These are phyloP conservation scores for Fusarium sp. DNA, from an alignment of 2,329 filamentous ascomycete genomes.

Conservation along the genomic window DNA sequence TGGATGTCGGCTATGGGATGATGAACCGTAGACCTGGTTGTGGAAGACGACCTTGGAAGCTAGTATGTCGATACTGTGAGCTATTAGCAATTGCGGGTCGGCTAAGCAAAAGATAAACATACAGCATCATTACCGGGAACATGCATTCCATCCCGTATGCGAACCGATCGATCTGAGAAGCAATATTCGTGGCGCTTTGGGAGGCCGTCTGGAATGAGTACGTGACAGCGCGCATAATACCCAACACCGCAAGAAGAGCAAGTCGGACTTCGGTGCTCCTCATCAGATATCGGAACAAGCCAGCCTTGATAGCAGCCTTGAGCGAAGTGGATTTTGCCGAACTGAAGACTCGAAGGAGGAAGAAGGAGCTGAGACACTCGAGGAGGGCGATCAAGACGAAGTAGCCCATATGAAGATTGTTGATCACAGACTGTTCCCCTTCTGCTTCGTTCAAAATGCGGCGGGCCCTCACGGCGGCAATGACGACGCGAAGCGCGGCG, in stretches of 20 bases:
- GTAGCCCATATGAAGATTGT: conserved; percentile 59
- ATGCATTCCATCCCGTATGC: conserved; percentile 60
- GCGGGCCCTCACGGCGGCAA: conserved; percentile 52
- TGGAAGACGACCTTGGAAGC: conserved; percentile 53
- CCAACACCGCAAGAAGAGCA: conserved; percentile 56
- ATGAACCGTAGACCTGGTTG: conserved; percentile 45
- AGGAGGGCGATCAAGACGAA: conserved; percentile 59
- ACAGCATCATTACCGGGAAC: conserved; percentile 61
- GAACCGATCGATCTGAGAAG: conserved; percentile 59
- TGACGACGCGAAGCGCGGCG: conserved; percentile 62
- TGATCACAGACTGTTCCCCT: conserved; percentile 52
- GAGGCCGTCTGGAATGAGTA: conserved; percentile 58
- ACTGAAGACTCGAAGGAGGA: conserved; percentile 57
- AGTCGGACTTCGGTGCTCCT: conserved; percentile 58
- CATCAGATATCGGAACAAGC: conserved; percentile 59
- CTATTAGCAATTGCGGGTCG: background rate
- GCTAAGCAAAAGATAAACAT: conserved; percentile 16
- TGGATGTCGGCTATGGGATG: conserved; percentile 30
- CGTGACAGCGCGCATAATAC: conserved; percentile 58
- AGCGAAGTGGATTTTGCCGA: conserved; percentile 50
- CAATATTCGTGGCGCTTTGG: conserved; percentile 55
- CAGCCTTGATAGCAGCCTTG: conserved; percentile 50
- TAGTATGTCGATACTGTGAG: conserved; percentile 52
- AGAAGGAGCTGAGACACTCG: conserved; percentile 58
- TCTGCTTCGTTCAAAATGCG: conserved; percentile 48